phyloP scores from a whole-genome alignment of 2,329 filamentous ascomycete genomes.

The Exophiala xenobiotica region DNA sequence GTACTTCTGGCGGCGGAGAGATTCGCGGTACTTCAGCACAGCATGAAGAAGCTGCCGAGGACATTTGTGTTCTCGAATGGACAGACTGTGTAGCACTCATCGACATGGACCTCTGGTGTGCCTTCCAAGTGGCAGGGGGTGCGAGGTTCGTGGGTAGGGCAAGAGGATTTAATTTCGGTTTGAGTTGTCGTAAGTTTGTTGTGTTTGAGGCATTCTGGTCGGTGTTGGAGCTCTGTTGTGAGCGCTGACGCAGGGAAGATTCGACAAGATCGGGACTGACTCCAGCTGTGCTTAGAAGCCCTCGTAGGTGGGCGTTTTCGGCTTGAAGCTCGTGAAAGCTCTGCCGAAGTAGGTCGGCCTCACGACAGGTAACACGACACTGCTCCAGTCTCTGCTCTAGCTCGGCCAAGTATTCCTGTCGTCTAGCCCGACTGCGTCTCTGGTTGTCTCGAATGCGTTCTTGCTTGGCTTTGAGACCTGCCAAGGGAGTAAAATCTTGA shows the following conservation, averaged over 20 bases:
- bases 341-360: slow-evolving; percentile 22
- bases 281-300: slow-evolving; percentile 16
- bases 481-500: not conserved
- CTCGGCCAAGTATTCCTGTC: slow-evolving; percentile 28
- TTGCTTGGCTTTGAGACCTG: slow-evolving; percentile 22
- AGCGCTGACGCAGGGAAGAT: slow-evolving; percentile 2
- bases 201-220: not conserved
- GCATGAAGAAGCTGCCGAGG: not conserved
- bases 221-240: not conserved
- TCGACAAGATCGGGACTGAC: slow-evolving; percentile 21
- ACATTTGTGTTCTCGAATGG: not conserved
- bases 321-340: slow-evolving; percentile 20
- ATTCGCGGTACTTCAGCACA: not conserved
- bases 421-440: slow-evolving; percentile 29
- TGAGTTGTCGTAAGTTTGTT: not conserved
- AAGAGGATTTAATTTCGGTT: not conserved
- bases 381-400: slow-evolving; percentile 28
- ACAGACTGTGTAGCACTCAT: not conserved
- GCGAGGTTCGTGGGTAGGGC: not conserved
- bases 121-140: not conserved
- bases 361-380: slow-evolving; percentile 23
- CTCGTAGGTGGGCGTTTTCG: slow-evolving; percentile 25
- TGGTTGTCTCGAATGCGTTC: slow-evolving; percentile 32
- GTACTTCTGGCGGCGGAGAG: not conserved
- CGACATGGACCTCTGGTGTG: not conserved